A percentile compares a stretch with the other conserved stretches of the same genome.
Evolutionary conservation across 2,329 filamentous ascomycete species (phyloP).

Genomic region (Ophiocordyceps australis): DNA sequence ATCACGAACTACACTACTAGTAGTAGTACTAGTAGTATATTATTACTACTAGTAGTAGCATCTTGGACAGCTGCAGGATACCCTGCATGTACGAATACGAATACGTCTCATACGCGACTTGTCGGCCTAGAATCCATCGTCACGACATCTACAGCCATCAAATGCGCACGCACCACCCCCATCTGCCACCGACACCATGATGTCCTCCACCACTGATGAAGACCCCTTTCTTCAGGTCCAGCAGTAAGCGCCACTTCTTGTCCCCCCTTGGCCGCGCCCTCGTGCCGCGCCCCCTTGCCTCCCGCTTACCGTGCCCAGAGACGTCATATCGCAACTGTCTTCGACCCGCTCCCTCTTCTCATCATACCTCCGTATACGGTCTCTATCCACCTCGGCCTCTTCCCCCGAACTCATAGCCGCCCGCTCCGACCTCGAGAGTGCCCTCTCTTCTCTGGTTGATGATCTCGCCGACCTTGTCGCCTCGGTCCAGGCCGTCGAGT

Average conservation of each 20-base stretch:
- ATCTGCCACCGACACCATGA: slow-evolving; percentile 26
- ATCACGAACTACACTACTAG: no score
- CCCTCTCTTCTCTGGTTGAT: slow-evolving; percentile 53
- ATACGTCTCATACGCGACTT: no score
- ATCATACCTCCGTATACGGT: slow-evolving; percentile 90
- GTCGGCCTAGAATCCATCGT: no score
- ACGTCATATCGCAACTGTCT: slow-evolving; percentile 71
- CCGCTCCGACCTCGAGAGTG: slow-evolving; percentile 45
- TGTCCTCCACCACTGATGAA: slow-evolving; percentile 49
- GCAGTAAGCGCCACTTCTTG: slow-evolving; percentile 29
- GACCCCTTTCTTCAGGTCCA: slow-evolving; percentile 59
- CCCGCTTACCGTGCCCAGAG: slow-evolving; percentile 30
- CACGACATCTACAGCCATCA: no score
- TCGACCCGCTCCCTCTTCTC: slow-evolving; percentile 74
- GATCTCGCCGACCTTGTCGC: slow-evolving; percentile 81
- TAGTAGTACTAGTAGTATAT: no score
- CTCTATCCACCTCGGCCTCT: slow-evolving; percentile 49
- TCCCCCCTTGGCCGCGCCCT: no score
- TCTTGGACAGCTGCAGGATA: no score
- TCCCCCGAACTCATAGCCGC: slow-evolving; percentile 78
- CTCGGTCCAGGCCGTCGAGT: slow-evolving; percentile 74
- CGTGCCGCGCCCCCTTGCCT: slow-evolving; percentile 2
- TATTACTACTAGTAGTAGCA: no score
- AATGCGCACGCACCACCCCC: slow-evolving; percentile 8
- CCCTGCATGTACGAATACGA: no score